These are phyloP conservation scores for bread wheat (Triticum aestivum) DNA, from an alignment of 176 grass and related monocot genomes.

Conservation along the genomic window IWGSC_CS_RefSeq_v2.1 NC_057812.1:369793378-369793877, in stretches of 20 bases:
- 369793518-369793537: conserved; percentile 74
- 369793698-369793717: conserved; percentile 98
- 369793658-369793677: conserved; percentile 93
- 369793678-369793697: conserved; percentile 94
- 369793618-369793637: conserved; percentile 81
- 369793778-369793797: conserved; percentile 1
- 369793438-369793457: too few relatives aligned
- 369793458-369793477: background rate
- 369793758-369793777: background rate
- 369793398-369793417: too few relatives aligned
- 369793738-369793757: conserved; percentile 9
- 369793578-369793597: conserved; percentile 82
- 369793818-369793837: conserved; percentile 21
- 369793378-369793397: background rate
- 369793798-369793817: background rate
- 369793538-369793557: conserved; percentile 93
- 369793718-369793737: conserved; percentile 88
- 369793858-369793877: background rate
- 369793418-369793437: too few relatives aligned
- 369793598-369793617: conserved; percentile 57
- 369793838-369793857: background rate
- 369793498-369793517: conserved; percentile 88
- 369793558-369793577: conserved; percentile 60
- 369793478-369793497: background rate
- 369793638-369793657: conserved; percentile 95